phyloP scores from a whole-genome alignment of 2,329 filamentous ascomycete genomes.

The Aspergillus ibericus region DNA sequence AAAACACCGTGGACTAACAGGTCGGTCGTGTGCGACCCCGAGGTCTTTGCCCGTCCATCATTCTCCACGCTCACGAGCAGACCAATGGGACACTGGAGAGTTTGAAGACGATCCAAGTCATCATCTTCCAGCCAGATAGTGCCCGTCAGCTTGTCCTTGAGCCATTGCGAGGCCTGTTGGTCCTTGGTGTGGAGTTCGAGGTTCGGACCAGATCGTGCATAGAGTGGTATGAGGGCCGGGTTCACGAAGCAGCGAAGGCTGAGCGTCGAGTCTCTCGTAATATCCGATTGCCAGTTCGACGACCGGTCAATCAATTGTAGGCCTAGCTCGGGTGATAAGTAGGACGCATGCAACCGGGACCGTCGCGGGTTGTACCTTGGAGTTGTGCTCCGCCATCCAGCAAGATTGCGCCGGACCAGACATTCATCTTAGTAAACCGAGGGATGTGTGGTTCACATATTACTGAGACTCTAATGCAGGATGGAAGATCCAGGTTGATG shows the following conservation, averaged over 20 bases:
- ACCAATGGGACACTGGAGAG: conserved; percentile 41
- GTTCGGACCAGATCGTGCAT: conserved; percentile 41
- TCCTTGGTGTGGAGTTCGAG: conserved; percentile 41
- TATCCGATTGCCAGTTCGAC: conserved; percentile 34
- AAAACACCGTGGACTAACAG: conserved; percentile 42
- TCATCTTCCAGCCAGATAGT: conserved; percentile 36
- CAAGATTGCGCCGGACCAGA: conserved; percentile 39
- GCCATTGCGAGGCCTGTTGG: conserved; percentile 37
- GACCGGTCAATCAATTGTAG: conserved; percentile 37
- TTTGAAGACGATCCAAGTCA: conserved; percentile 28
- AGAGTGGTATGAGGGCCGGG: conserved; percentile 41
- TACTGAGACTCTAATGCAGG: neutral
- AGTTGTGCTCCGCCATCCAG: conserved; percentile 28
- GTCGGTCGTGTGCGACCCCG: conserved; percentile 31
- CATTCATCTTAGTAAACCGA: conserved; percentile 32
- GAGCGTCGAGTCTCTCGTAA: conserved; percentile 36
- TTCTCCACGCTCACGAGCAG: conserved; percentile 36
- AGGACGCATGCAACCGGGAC: neutral
- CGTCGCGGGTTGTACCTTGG: conserved; percentile 29
- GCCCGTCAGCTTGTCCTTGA: conserved; percentile 38
- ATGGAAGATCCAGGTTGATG: neutral
- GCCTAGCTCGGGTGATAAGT: conserved; percentile 26
- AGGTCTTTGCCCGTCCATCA: conserved; percentile 15
- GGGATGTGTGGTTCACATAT: conserved; percentile 13
- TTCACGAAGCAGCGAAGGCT: conserved; percentile 39